A percentile compares a stretch with the other conserved stretches of the same genome.
These are phyloP conservation scores for Aspergillus fructus DNA, from an alignment of 2,329 filamentous ascomycete species.

Conservation along the genomic window DNA sequence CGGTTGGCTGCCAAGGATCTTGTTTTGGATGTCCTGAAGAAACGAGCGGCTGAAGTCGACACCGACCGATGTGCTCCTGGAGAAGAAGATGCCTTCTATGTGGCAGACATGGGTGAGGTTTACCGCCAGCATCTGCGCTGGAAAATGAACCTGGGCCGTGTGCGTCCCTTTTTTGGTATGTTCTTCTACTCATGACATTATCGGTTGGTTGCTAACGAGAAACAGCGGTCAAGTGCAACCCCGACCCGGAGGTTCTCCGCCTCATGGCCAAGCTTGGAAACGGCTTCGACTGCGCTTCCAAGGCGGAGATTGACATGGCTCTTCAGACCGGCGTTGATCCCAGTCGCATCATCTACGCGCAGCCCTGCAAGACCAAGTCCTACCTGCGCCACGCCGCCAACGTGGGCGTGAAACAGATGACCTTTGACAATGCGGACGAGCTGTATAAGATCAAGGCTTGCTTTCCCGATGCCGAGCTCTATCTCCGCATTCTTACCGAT, in stretches of 20 bases:
- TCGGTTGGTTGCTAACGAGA: background rate
- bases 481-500: constrained; percentile 91
- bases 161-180: constrained; percentile 95
- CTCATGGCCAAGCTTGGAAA: constrained; percentile 86
- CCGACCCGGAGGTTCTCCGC: constrained; percentile 82
- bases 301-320: constrained; percentile 93
- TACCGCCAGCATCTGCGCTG: constrained; percentile 98
- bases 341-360: constrained; percentile 94
- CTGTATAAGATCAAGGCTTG: constrained; percentile 95
- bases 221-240: constrained; percentile 96
- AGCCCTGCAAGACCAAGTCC: constrained; percentile 99
- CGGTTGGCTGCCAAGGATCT: constrained; percentile 67
- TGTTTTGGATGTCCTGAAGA: constrained; percentile 83
- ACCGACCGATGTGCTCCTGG: constrained; percentile 84
- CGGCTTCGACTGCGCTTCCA: constrained; percentile 97
- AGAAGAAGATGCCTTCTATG: constrained; percentile 97
- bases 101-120: constrained; percentile 95
- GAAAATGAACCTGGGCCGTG: constrained; percentile 89
- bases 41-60: constrained; percentile 80
- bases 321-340: constrained; percentile 79
- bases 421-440: constrained; percentile 97
- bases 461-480: constrained; percentile 85
- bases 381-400: constrained; percentile 88
- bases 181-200: constrained; percentile 11
- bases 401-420: constrained; percentile 93